Base-by-base conservation (phyloP, 306 rosid genomes). In the Sindora glabra region DNA sequence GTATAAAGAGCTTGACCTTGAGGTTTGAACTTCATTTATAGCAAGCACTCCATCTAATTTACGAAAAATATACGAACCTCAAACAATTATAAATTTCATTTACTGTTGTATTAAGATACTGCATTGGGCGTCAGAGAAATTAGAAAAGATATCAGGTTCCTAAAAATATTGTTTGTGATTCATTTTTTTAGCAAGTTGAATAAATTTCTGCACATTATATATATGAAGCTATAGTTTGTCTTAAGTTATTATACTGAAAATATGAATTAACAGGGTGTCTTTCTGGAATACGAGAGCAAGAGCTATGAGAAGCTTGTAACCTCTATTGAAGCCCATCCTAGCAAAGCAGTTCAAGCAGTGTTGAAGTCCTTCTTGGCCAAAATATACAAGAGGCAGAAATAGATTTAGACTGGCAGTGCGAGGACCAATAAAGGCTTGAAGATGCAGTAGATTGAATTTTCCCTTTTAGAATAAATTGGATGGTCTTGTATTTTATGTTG, bases 371-470 rank as follows among this genome's bases (percentile, higher is more conserved):
- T 94, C 79, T 73, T 94, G 86, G 87, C 71, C 42, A 89, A 94
- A 74, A 89, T 94, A 42, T 89, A 89, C 89, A 84, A 80, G 86
- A 82, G 99, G 80, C 80, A 78, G 76, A 94, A 92, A 64, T 92
- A 81, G 75, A 27, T 49, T 41, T 22, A n/a, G 37, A 53, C 40
- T 5, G 50, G n/a, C 14, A 68, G n/a, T 33, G 5, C 48, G 1
- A 42, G 19, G 40, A 22, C 45, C 21, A 47, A 36, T 32, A 50
- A 69, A 66, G n/a, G 64, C 37, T 68, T 25, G 52, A 50, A 40
- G 67, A 30, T 46, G 68, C n/a, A 14, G 12, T 18, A 10, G 25
- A 13, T 44, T 9, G 48, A 33, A 38, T 25, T 58, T 6, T 47
- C n/a, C n/a, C n/a, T n/a, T n/a, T n/a, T n/a, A n/a, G n/a, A n/a